Evolutionary conservation across 805 yeast genomes (phyloP), one percentile per base, ranked within the genome.

Genomic region (Starmerella geochares): DNA sequence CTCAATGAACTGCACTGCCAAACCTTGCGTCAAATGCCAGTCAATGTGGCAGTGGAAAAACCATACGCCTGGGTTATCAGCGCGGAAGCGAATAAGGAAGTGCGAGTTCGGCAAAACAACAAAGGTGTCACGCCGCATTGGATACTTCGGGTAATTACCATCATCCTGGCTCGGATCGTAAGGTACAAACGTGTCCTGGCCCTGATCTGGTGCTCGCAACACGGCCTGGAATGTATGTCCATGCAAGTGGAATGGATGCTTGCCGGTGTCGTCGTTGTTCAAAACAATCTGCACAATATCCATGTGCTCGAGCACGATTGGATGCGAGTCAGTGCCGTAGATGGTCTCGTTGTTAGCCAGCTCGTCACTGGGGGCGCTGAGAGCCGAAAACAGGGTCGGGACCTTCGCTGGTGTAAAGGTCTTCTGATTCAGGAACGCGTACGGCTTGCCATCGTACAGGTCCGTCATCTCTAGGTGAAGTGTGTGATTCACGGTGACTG

Each of bases 11-110:
- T 74, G 72, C 49, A 87, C 60, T 11, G 94, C 94, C 60, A 90
- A 76, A 62, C 98, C 98, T 72, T 92, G 97, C 62, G 80, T 76
- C 73, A 90, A 76, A 71, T 92, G 98, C 98, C 98, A 90, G 67
- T 92, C 97, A 62, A 92, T 83, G 67, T 90, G 98, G 70, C 98
- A 90, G 71, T 90, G 98, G 94, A 92, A 92, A 67, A 81, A 78
- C 98, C 97, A 90, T 39, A 88, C 88, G 72, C 98, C 98, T 28
- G 97, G 98, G 67, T 92, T 92, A 65, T 83, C 81, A 48, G 97
- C 94, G 62, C 76, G 78, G 74, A 87, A 90, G 65, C 97, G 78
- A 55, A 90, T 63, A 28, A 86, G 88, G 62, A 87, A 75, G 70
- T 85, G 81, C 1, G 96, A 87, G 63, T 84, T 84, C 24, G 94